A percentile compares a stretch with the other conserved stretches of the same genome.
phyloP scores from a whole-genome alignment of 2,329 filamentous ascomycete genomes.

The Aspergillus niger region DNA sequence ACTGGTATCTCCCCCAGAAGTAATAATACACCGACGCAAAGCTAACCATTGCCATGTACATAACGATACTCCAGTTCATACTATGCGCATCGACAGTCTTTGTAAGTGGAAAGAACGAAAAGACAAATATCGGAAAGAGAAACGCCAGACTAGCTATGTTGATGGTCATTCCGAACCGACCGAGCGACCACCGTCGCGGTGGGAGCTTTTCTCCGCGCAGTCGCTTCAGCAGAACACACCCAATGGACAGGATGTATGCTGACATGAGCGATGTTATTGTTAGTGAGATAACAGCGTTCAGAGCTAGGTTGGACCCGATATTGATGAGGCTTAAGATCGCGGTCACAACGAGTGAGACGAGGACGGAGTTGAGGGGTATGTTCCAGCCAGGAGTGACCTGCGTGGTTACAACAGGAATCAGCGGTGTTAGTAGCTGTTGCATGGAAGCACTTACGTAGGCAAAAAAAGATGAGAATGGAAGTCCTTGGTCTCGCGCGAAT shows the following conservation, averaged over 20 bases:
- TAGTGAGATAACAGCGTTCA: constrained; percentile 49
- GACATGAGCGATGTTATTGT: constrained; percentile 45
- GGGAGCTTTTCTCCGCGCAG: constrained; percentile 46
- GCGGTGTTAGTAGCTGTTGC: too few relatives aligned
- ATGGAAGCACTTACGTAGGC: constrained; percentile 34
- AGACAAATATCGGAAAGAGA: constrained; percentile 43
- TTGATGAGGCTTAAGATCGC: constrained; percentile 55
- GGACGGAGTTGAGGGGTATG: constrained; percentile 52
- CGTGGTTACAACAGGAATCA: too few relatives aligned
- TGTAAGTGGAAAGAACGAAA: constrained; percentile 48
- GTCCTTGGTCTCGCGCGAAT: constrained; percentile 49
- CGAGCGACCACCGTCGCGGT: constrained; percentile 49
- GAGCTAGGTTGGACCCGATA: constrained; percentile 51
- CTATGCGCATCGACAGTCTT: constrained; percentile 35
- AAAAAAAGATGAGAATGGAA: constrained; percentile 44
- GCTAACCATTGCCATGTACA: constrained; percentile 49
- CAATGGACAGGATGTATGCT: constrained; percentile 51
- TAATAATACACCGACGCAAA: constrained; percentile 49
- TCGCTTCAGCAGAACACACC: constrained; percentile 50
- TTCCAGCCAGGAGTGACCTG: constrained; percentile 43
- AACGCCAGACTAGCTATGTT: constrained; percentile 46
- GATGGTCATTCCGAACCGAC: constrained; percentile 47
- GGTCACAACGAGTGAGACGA: constrained; percentile 48
- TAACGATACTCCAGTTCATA: constrained; percentile 53
- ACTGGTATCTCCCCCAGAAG: constrained; percentile 43